Percentiles rank a stretch among this genome's conserved stretches.
Conservation (phyloP, 306 rosid genomes). For the Pueraria montana region DNA sequence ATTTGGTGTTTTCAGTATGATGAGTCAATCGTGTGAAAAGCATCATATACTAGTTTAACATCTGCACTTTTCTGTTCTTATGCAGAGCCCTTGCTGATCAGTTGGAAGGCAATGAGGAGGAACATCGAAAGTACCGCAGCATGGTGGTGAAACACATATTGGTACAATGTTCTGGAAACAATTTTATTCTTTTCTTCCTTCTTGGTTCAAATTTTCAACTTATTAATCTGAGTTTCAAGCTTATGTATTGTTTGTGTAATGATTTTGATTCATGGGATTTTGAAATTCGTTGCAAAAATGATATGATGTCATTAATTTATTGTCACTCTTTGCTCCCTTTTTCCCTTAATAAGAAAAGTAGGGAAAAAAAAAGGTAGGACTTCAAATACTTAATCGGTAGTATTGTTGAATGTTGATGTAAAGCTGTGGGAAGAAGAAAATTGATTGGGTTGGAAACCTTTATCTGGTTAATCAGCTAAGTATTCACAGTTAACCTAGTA, state of each 20-base stretch:
- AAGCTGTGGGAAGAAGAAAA: constrained; percentile 14
- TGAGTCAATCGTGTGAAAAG: not conserved
- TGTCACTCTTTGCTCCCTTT: too few species aligned
- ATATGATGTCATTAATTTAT: constrained; percentile 23
- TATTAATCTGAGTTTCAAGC: not conserved
- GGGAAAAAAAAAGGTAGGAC: too few species aligned
- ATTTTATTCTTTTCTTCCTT: not conserved
- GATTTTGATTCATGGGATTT: constrained; percentile 6
- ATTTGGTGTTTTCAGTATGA: constrained; percentile 19
- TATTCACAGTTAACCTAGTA: constrained; percentile 13
- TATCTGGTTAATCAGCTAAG: not conserved
- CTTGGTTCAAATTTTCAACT: constrained; percentile 7
- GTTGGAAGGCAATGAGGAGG: constrained; percentile 84
- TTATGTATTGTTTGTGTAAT: constrained; percentile 16
- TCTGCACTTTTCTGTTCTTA: constrained; percentile 23
- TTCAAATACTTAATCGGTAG: too few species aligned
- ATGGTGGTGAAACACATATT: constrained; percentile 78
- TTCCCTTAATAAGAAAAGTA: too few species aligned
- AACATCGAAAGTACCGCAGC: constrained; percentile 73
- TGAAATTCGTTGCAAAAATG: constrained; percentile 35
- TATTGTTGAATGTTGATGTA: not conserved
- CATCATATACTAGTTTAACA: constrained; percentile 4
- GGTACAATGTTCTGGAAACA: constrained; percentile 59
- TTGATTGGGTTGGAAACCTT: constrained; percentile 30
- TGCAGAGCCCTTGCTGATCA: constrained; percentile 86